Conservation (phyloP, 1,284 basidiomycete species). For the Cutaneotrichosporon cutaneum region DNA sequence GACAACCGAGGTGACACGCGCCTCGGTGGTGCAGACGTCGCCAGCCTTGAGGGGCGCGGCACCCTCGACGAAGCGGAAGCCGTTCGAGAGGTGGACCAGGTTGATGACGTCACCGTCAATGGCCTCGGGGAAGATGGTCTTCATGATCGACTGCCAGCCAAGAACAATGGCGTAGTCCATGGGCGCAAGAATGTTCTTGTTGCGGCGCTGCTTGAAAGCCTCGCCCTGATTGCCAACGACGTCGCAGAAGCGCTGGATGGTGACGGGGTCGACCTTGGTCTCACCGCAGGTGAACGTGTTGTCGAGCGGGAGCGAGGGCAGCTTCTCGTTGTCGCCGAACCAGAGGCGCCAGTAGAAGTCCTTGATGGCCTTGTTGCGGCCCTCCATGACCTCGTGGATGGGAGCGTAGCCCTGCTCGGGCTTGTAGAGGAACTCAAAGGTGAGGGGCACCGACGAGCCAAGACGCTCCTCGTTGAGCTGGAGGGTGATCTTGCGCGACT, state of each 20-base stretch:
- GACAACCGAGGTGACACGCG: constrained; percentile 81
- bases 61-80: constrained; percentile 83
- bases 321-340: constrained; percentile 78
- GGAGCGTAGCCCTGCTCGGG: constrained; percentile 87
- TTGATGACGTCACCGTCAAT: constrained; percentile 93
- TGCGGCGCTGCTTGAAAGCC: constrained; percentile 73
- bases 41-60: constrained; percentile 75
- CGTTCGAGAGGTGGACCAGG: constrained; percentile 94
- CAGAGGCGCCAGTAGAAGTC: constrained; percentile 95
- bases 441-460: constrained; percentile 73
- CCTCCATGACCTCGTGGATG: constrained; percentile 84
- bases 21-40: constrained; percentile 86
- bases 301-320: constrained; percentile 72
- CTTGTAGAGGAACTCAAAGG: constrained; percentile 80
- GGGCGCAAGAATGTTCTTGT: constrained; percentile 72
- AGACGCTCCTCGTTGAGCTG: constrained; percentile 81
- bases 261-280: constrained; percentile 70
- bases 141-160: constrained; percentile 98
- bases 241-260: constrained; percentile 85
- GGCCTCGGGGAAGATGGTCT: constrained; percentile 85
- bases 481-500: constrained; percentile 64
- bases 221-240: constrained; percentile 92
- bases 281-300: constrained; percentile 78
- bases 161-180: constrained; percentile 99
- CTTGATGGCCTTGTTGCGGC: constrained; percentile 89